Percentiles rank a stretch among this genome's conserved stretches.
Evolutionary conservation across 2,329 filamentous ascomycete genomes (phyloP).

Genomic region (Curvularia verruculosa): DNA sequence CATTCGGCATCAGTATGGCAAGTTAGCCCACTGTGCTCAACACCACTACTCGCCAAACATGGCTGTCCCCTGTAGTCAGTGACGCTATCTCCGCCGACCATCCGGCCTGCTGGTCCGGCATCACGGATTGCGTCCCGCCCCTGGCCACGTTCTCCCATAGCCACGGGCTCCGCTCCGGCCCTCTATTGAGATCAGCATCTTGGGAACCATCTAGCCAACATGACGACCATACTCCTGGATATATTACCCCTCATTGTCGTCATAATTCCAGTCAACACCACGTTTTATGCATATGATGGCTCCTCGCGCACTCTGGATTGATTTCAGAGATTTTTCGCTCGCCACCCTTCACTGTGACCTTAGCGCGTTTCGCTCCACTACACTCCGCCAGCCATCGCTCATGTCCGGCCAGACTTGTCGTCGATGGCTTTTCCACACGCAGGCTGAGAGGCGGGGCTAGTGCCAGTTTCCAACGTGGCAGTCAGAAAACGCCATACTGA

Average conservation of each 20-base stretch:
- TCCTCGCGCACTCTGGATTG: neutral
- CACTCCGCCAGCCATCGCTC: slow-evolving; percentile 4
- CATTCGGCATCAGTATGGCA: slow-evolving; percentile 9
- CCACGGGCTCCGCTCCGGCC: slow-evolving; percentile 6
- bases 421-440: slow-evolving; percentile 8
- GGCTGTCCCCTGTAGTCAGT: neutral
- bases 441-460: slow-evolving; percentile 13
- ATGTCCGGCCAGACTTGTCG: slow-evolving; percentile 7
- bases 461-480: slow-evolving; percentile 5
- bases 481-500: slow-evolving; percentile 6
- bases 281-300: neutral
- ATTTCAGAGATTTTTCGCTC: slow-evolving; percentile 1
- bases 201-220: slow-evolving; percentile 3
- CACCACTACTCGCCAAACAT: neutral
- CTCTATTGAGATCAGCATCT: slow-evolving; percentile 1
- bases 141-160: slow-evolving; percentile 8
- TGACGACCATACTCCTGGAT: slow-evolving; percentile 3
- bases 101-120: slow-evolving; percentile 10
- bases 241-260: neutral
- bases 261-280: neutral
- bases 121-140: slow-evolving; percentile 1
- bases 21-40: slow-evolving; percentile 1
- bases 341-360: neutral
- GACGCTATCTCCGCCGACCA: slow-evolving; percentile 6
- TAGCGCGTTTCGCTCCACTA: slow-evolving; percentile 4